Percentiles rank a stretch among this genome's conserved stretches.
These are phyloP conservation scores for Posidonia oceanica DNA, from an alignment of 116 monocot species.

Conservation along the genomic window DNA sequence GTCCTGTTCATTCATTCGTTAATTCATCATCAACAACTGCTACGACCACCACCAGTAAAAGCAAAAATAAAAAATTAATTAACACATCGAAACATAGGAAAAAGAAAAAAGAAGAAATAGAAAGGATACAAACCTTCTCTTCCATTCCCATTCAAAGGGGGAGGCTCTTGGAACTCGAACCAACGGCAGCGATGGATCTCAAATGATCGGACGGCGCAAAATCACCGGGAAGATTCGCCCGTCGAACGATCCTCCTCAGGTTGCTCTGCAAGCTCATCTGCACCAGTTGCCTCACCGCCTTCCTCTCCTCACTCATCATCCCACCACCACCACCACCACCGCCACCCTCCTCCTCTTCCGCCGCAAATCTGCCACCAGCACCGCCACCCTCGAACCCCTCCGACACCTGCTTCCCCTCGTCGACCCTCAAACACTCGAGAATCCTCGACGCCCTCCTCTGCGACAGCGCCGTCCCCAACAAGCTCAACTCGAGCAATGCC, in stretches of 20 bases:
- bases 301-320: conserved; percentile 58
- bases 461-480: conserved; percentile 58
- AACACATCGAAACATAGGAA: too few species aligned
- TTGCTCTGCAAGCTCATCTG: conserved; percentile 74
- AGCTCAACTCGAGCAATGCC: conserved; percentile 60
- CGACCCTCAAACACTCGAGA: conserved; percentile 43
- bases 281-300: conserved; percentile 60
- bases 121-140: too few species aligned
- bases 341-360: conserved; percentile 11
- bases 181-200: conserved; percentile 20
- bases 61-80: too few species aligned
- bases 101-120: too few species aligned
- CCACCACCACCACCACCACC: too few species aligned
- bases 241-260: conserved; percentile 49
- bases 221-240: conserved; percentile 63
- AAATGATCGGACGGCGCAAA: conserved; percentile 44
- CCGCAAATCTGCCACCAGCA: background rate
- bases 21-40: too few species aligned
- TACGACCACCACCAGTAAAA: too few species aligned
- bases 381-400: conserved; percentile 18
- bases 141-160: too few species aligned
- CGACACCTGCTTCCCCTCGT: conserved; percentile 56
- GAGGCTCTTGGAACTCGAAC: conserved; percentile 42
- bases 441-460: conserved; percentile 73
- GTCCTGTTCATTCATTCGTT: too few species aligned